phyloP scores from a whole-genome alignment of 202 grass and related monocot species.

The Schoenoplectus triqueter region DNA sequence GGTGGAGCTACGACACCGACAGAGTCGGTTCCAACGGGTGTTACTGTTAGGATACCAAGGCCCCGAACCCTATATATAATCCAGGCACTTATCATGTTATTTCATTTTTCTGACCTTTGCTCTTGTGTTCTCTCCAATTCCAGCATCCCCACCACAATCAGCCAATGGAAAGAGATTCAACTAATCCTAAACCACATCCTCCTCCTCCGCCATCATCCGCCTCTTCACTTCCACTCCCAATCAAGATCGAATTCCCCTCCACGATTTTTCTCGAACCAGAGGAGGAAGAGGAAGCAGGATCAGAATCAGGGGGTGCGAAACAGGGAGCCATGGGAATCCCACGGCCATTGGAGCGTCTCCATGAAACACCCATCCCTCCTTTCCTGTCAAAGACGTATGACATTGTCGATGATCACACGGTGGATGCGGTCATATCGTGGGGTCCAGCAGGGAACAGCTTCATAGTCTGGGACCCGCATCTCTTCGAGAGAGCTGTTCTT shows the following conservation, averaged over 20 bases:
- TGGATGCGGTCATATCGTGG: constrained; percentile 92
- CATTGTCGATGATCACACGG: constrained; percentile 63
- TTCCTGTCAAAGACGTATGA: constrained; percentile 96
- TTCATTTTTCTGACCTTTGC: background rate
- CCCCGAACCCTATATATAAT: constrained; percentile 61
- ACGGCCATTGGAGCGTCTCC: constrained; percentile 63
- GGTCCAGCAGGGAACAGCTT: constrained; percentile 73
- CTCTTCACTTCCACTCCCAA: constrained; percentile 1
- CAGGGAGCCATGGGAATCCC: constrained; percentile 39
- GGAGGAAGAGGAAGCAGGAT: constrained; percentile 35
- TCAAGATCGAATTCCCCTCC: constrained; percentile 26
- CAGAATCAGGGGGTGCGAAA: constrained; percentile 28
- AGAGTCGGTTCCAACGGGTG: constrained; percentile 20
- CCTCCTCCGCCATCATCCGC: background rate
- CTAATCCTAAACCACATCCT: constrained; percentile 21
- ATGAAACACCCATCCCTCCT: constrained; percentile 57
- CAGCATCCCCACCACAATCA: background rate
- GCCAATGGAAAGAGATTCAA: background rate
- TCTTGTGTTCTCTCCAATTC: background rate
- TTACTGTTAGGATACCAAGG: background rate
- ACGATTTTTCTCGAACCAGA: background rate
- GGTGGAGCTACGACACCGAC: background rate
- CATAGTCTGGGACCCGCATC: constrained; percentile 74
- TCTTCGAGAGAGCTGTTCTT: constrained; percentile 70
- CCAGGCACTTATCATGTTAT: background rate